These are phyloP conservation scores for Leptosphaerulina australis DNA, from an alignment of 2,329 filamentous ascomycete genomes.

Conservation along the genomic window DNA sequence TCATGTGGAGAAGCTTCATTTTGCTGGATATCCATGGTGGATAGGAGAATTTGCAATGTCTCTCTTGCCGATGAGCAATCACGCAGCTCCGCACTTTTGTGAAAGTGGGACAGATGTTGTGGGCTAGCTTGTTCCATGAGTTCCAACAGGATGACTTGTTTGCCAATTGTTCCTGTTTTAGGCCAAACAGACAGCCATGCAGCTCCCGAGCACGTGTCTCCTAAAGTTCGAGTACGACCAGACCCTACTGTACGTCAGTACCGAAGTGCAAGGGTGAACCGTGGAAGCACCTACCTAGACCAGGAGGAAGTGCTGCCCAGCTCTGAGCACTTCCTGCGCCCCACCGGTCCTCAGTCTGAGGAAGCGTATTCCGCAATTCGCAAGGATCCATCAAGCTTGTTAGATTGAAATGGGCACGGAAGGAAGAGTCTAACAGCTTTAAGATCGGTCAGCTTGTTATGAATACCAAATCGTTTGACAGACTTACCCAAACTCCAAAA, in stretches of 20 bases:
- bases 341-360: constrained; percentile 2
- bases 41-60: neutral
- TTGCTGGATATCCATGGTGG: neutral
- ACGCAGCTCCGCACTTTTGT: neutral
- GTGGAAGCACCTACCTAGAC: neutral
- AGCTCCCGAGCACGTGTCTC: neutral
- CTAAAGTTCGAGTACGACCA: neutral
- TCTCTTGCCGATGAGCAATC: neutral
- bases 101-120: neutral
- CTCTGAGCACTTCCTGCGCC: neutral
- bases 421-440: neutral
- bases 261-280: neutral
- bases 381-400: neutral
- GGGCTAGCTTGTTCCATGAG: neutral
- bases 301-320: neutral
- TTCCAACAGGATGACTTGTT: constrained; percentile 1
- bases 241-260: neutral
- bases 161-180: constrained; percentile 1
- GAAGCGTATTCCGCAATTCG: constrained; percentile 1
- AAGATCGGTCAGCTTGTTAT: neutral
- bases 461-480: neutral
- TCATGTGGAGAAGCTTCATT: neutral
- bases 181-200: constrained; percentile 1
- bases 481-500: constrained; percentile 5
- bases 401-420: neutral